These are phyloP conservation scores for Clathrus columnatus DNA, from an alignment of 768 basidiomycete species.

Conservation along the genomic window DNA sequence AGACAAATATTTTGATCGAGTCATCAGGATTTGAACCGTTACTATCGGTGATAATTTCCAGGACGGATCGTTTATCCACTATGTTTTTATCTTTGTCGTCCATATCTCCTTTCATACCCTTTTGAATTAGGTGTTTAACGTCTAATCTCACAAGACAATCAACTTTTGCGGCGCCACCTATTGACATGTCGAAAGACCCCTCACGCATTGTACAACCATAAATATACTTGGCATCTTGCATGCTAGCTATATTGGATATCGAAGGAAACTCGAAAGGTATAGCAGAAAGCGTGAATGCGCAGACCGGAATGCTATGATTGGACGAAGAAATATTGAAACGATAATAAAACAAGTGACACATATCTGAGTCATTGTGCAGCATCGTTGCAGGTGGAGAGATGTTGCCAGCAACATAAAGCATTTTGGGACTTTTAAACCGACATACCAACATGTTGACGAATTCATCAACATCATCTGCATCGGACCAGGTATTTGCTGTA, in stretches of 20 bases:
- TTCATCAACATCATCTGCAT: slow-evolving; percentile 10
- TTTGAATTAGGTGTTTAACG: slow-evolving; percentile 18
- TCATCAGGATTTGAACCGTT: not conserved
- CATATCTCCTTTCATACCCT: slow-evolving; percentile 21
- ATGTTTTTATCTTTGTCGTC: slow-evolving; percentile 15
- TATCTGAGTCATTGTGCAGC: slow-evolving; percentile 17
- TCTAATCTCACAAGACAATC: slow-evolving; percentile 31
- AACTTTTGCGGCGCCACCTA: slow-evolving; percentile 31
- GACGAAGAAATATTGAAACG: slow-evolving; percentile 20
- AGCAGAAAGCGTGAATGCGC: slow-evolving; percentile 25
- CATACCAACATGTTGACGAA: slow-evolving; percentile 27
- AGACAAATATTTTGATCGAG: slow-evolving; percentile 19
- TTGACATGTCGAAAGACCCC: slow-evolving; percentile 26
- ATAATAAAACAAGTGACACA: slow-evolving; percentile 26
- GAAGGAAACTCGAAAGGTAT: slow-evolving; percentile 33
- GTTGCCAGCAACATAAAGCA: slow-evolving; percentile 30
- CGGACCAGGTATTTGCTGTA: slow-evolving; percentile 31
- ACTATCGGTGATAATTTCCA: slow-evolving; percentile 16
- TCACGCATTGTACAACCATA: slow-evolving; percentile 30
- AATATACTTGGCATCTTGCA: slow-evolving; percentile 24
- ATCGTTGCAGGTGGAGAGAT: slow-evolving; percentile 17
- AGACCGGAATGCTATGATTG: slow-evolving; percentile 10
- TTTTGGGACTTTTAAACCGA: slow-evolving; percentile 26
- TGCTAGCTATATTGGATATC: slow-evolving; percentile 18
- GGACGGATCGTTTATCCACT: not conserved